Base-by-base conservation (phyloP, 768 basidiomycete genomes). In the Cubamyces lactineus region DNA sequence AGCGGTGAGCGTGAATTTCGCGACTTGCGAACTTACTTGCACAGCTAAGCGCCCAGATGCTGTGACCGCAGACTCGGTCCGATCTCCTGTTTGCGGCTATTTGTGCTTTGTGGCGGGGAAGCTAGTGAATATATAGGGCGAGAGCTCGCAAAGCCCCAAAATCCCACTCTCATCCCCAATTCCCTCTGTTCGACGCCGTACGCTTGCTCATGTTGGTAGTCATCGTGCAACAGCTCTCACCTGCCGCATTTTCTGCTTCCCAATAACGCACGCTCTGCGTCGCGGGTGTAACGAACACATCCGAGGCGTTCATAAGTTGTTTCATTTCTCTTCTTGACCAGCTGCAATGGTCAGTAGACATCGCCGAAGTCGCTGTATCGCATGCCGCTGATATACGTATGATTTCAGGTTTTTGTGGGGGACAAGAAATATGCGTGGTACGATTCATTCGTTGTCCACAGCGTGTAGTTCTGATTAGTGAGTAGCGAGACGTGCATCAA, bases 401-500 rank as follows among this genome's bases (percentile, higher is more conserved):
- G 16, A 59, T 24, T 28, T 45, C 19, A 90, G 89, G 84, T 87
- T 69, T 81, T 90, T 70, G 80, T 91, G 73, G 85, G 82, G 72
- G 82, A 80, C 72, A 89, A 86, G 77, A 92, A 92, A 80, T 92
- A 90, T 72, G 90, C 90, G 66, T 92, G 90, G 89, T 91, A 72
- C 12, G 58, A 19, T 23, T 1, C 38, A 57, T n/a, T 46, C 59
- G 57, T 57, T 59, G 58, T 42, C 59, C 62, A 15, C 48, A 28
- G 34, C 3, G 28, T 8, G 28, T 40, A 21, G n/a, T 49, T 7
- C 47, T 52, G 61, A 42, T 48, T 23, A 68, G 7, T 26, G 21
- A 17, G 40, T 48, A 94, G 93, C 75, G 91, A 91, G 79, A 90
- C 92, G 67, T 96, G 94, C 78, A 95, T 95, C 76, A 94, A 94